These are phyloP conservation scores for Lodderomyces theae DNA, from an alignment of 1,139 yeast genomes.

Conservation along the genomic window DNA sequence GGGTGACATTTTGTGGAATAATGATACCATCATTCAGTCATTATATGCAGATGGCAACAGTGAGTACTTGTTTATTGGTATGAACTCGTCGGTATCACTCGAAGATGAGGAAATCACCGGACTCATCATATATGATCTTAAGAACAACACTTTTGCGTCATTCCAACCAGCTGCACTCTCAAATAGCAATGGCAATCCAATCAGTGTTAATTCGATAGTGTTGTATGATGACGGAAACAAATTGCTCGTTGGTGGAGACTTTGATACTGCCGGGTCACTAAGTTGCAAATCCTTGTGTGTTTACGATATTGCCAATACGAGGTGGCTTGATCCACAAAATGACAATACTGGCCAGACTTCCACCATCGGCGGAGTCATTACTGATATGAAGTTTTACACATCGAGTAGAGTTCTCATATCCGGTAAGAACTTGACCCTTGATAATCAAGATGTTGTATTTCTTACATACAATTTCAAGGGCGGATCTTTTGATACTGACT, in stretches of 20 bases:
- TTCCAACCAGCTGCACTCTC: constrained; percentile 50
- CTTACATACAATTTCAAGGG: constrained; percentile 52
- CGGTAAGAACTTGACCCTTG: constrained; percentile 52
- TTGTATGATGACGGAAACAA: constrained; percentile 48
- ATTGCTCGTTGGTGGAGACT: constrained; percentile 76
- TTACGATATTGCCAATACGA: constrained; percentile 53
- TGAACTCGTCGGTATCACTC: constrained; percentile 42
- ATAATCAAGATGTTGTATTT: constrained; percentile 34
- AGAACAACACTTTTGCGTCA: constrained; percentile 32
- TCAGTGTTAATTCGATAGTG: constrained; percentile 52
- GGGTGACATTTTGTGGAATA: constrained; percentile 37
- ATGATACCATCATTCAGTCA: constrained; percentile 34
- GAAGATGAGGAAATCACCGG: constrained; percentile 37
- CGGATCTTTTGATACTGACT: constrained; percentile 22
- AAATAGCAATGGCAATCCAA: constrained; percentile 21
- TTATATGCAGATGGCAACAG: constrained; percentile 40
- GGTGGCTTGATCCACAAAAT: constrained; percentile 54
- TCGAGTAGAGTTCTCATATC: constrained; percentile 54
- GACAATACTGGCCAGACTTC: constrained; percentile 23
- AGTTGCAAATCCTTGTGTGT: constrained; percentile 66
- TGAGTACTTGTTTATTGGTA: constrained; percentile 48
- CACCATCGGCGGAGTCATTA: constrained; percentile 51
- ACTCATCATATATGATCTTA: constrained; percentile 50
- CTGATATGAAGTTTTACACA: constrained; percentile 52
- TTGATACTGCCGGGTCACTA: constrained; percentile 56